Evolutionary conservation across 2,329 filamentous ascomycete genomes (phyloP).

Genomic region (Penicillium rolfsii): DNA sequence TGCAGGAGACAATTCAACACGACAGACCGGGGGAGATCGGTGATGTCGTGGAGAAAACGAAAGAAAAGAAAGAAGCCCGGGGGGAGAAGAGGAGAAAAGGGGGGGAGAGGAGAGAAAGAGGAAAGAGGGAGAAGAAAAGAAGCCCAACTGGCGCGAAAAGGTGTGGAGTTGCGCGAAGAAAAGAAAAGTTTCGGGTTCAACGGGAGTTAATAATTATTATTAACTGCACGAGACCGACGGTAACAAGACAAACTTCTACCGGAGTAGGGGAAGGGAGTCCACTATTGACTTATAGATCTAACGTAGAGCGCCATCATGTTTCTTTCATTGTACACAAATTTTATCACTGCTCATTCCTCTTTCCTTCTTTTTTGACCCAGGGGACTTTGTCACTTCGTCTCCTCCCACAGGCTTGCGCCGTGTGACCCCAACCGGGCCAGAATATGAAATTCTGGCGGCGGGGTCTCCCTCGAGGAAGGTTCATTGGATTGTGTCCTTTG

Average conservation of each 20-base stretch:
- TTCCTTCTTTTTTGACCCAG: background rate
- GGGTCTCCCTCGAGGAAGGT: background rate
- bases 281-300: too few species aligned
- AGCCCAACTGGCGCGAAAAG: constrained; percentile 21
- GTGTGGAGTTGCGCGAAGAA: constrained; percentile 31
- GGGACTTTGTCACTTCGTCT: background rate
- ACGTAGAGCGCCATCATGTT: too few species aligned
- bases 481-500: background rate
- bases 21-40: constrained; percentile 27
- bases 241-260: too few species aligned
- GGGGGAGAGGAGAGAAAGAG: constrained; percentile 26
- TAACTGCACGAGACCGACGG: background rate
- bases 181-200: constrained; percentile 28
- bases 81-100: constrained; percentile 21
- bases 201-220: constrained; percentile 9
- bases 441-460: background rate
- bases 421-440: constrained; percentile 8
- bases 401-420: background rate
- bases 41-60: constrained; percentile 30
- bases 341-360: background rate
- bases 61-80: constrained; percentile 33
- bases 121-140: constrained; percentile 24
- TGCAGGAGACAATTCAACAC: constrained; percentile 38
- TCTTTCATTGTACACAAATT: background rate
- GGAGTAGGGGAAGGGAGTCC: too few species aligned